Conservation (phyloP, 2,329 filamentous ascomycete genomes). For the Coleophoma crateriformis region DNA sequence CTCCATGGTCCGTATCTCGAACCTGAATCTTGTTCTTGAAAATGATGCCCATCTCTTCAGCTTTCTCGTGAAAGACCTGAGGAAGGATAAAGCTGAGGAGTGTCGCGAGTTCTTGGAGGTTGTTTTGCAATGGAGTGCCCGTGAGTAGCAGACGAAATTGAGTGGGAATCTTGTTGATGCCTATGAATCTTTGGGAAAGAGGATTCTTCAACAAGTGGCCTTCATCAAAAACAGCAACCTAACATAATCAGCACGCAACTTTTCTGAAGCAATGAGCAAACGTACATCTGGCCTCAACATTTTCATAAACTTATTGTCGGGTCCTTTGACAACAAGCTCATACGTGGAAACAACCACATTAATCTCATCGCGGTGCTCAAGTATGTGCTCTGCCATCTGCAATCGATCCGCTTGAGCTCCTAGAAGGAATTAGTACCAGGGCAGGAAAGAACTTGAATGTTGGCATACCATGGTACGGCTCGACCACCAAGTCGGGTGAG, state of each 20-base stretch:
- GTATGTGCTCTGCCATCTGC: conserved; percentile 59
- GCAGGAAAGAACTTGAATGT: not conserved
- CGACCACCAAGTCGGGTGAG: conserved; percentile 68
- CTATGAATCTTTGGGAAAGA: conserved; percentile 73
- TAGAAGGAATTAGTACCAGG: conserved; percentile 35
- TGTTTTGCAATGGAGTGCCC: conserved; percentile 91
- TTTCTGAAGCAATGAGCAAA: not conserved
- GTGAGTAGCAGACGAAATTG: conserved; percentile 83
- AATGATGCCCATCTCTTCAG: conserved; percentile 75
- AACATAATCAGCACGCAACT: conserved; percentile 7
- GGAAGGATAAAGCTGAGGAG: conserved; percentile 94
- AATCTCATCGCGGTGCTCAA: conserved; percentile 60
- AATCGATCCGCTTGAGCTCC: conserved; percentile 63
- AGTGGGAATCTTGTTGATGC: conserved; percentile 70
- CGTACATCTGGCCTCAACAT: conserved; percentile 45
- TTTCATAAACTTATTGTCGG: conserved; percentile 59
- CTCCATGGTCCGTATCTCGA: conserved; percentile 71
- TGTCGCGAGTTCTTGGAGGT: conserved; percentile 84
- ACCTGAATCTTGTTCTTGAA: conserved; percentile 91
- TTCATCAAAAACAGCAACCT: conserved; percentile 73
- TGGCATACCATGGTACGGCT: conserved; percentile 53
- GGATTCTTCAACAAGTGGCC: conserved; percentile 91
- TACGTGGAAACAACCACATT: conserved; percentile 71
- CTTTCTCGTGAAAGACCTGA: conserved; percentile 68
- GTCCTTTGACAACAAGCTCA: conserved; percentile 51